Percentiles rank a stretch among this genome's conserved stretches.
These are phyloP conservation scores for Groenewaldozyma salmanticensis DNA, from an alignment of 805 yeast species.

Conservation along the genomic window DNA sequence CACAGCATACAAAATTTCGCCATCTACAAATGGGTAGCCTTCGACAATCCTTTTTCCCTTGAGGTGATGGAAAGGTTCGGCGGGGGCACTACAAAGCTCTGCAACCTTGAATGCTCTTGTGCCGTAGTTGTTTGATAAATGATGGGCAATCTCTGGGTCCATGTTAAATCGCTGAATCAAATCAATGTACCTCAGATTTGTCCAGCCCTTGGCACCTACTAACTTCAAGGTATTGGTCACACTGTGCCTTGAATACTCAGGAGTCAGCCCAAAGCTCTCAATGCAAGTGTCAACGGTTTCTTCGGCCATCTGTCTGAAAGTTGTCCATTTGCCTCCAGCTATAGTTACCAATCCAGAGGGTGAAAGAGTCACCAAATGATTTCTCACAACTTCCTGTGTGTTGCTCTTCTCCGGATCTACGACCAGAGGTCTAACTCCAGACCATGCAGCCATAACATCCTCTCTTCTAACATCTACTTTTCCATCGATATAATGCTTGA, in stretches of 20 bases:
- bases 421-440: slow-evolving; percentile 92
- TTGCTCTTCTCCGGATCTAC: slow-evolving; percentile 52
- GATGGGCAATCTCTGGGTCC: slow-evolving; percentile 66
- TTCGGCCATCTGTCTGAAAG: slow-evolving; percentile 95
- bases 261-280: slow-evolving; percentile 34
- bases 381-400: slow-evolving; percentile 86
- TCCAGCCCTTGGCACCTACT: slow-evolving; percentile 76
- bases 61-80: slow-evolving; percentile 17
- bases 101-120: slow-evolving; percentile 66
- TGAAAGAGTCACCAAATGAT: slow-evolving; percentile 68
- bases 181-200: slow-evolving; percentile 62
- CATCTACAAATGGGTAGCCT: slow-evolving; percentile 77
- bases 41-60: slow-evolving; percentile 32
- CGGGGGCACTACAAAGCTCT: slow-evolving; percentile 36
- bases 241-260: slow-evolving; percentile 33
- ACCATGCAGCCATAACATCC: slow-evolving; percentile 93
- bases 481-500: slow-evolving; percentile 67
- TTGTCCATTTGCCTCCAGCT: slow-evolving; percentile 98
- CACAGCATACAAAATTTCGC: slow-evolving; percentile 76
- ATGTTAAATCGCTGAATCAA: slow-evolving; percentile 69
- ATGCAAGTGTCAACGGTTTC: slow-evolving; percentile 77
- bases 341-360: slow-evolving; percentile 74
- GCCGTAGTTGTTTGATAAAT: slow-evolving; percentile 81
- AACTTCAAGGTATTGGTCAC: slow-evolving; percentile 38
- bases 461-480: slow-evolving; percentile 81